phyloP scores from a whole-genome alignment of 2,329 filamentous ascomycete genomes.

The Phyllosticta paracitricarpa region DNA sequence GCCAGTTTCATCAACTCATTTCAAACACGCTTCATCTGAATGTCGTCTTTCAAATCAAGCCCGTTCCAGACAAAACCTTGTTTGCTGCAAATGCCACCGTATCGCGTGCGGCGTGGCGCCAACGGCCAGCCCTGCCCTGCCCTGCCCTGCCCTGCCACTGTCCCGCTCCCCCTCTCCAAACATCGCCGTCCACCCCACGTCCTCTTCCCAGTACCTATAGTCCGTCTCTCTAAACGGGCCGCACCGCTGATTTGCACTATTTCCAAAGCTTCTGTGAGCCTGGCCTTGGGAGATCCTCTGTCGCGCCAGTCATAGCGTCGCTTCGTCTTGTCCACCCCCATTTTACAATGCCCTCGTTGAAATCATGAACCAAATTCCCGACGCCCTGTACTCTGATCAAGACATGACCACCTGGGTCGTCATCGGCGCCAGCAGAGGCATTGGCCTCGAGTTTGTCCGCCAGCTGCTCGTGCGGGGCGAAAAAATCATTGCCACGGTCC shows the following conservation, averaged over 20 bases:
- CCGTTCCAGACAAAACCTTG: not conserved
- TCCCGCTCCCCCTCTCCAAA: not conserved
- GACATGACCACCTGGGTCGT: constrained; percentile 37
- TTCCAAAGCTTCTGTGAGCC: no score
- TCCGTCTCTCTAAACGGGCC: not conserved
- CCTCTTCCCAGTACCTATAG: not conserved
- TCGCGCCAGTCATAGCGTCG: not conserved
- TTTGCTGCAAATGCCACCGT: not conserved
- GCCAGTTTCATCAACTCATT: not conserved
- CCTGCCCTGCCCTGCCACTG: not conserved
- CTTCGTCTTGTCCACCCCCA: not conserved
- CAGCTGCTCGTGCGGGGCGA: constrained; percentile 39
- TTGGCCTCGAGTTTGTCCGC: constrained; percentile 44
- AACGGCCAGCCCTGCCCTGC: not conserved
- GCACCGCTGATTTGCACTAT: not conserved
- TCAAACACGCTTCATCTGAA: not conserved
- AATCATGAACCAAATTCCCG: constrained; percentile 34
- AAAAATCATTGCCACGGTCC: constrained; percentile 42
- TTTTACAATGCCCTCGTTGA: constrained; percentile 4
- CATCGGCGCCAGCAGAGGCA: constrained; percentile 37
- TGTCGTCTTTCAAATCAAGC: not conserved
- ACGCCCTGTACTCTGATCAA: constrained; percentile 31
- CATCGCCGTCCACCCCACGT: not conserved
- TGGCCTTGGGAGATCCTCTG: not conserved
- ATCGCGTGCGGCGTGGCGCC: not conserved